Evolutionary conservation across 1,284 basidiomycete species (phyloP).

Genomic region (Cerrena zonata): DNA sequence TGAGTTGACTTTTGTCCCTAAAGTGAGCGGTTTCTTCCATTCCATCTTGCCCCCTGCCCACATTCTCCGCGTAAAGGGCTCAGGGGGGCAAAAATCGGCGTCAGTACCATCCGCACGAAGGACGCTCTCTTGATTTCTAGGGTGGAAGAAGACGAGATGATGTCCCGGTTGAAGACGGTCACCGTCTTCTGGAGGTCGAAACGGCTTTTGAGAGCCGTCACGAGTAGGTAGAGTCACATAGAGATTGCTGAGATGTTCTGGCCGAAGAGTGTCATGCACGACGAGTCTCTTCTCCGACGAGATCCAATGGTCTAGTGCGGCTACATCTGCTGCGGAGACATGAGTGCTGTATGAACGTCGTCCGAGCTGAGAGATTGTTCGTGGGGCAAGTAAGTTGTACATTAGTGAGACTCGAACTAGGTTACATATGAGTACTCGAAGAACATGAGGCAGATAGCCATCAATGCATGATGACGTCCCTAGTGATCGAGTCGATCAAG

Average conservation of each 20-base stretch:
- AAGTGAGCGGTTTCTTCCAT: conserved; percentile 54
- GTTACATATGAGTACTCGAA: too few relatives aligned
- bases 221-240: conserved; percentile 69
- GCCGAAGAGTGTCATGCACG: conserved; percentile 41
- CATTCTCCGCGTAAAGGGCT: conserved; percentile 74
- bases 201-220: conserved; percentile 43
- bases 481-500: background rate
- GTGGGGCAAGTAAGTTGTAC: too few relatives aligned
- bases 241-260: conserved; percentile 53
- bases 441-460: too few relatives aligned
- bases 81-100: conserved; percentile 63
- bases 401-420: too few relatives aligned
- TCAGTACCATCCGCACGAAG: conserved; percentile 72
- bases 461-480: background rate
- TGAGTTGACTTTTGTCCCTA: conserved; percentile 53
- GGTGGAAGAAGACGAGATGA: conserved; percentile 73
- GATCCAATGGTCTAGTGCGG: conserved; percentile 48
- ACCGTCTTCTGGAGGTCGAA: conserved; percentile 36
- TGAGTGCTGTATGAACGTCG: conserved; percentile 11
- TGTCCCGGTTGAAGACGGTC: conserved; percentile 54
- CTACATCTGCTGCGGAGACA: conserved; percentile 16
- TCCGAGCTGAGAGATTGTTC: background rate
- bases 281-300: conserved; percentile 36
- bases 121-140: conserved; percentile 49
- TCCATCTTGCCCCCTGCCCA: conserved; percentile 75